phyloP scores from a whole-genome alignment of 495 filamentous ascomycete species.

The Annulohypoxylon bovei region DNA sequence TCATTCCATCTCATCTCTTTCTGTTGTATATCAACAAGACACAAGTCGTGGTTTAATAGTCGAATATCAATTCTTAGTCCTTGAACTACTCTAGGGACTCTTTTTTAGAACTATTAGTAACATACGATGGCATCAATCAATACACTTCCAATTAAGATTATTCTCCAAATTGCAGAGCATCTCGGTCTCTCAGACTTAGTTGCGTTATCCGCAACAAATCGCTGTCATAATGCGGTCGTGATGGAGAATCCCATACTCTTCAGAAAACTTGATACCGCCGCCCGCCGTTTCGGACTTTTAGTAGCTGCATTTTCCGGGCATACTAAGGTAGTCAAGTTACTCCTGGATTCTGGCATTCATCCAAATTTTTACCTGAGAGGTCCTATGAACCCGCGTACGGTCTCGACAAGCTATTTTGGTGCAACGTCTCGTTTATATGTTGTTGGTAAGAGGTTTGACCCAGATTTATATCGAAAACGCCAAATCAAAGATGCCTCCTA shows the following conservation, averaged over 20 bases:
- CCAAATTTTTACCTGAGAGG: constrained; percentile 15
- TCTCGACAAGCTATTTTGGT: no score
- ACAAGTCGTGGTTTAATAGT: not conserved
- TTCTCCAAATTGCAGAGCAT: not conserved
- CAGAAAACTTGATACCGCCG: not conserved
- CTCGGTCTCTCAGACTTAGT: constrained; percentile 4
- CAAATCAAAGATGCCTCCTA: not conserved
- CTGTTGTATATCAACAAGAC: not conserved
- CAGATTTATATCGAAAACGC: not conserved
- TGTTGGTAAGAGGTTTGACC: not conserved
- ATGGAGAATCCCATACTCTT: not conserved
- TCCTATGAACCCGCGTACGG: not conserved
- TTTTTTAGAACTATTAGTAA: not conserved
- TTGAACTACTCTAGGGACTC: not conserved
- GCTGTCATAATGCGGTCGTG: not conserved
- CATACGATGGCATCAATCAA: not conserved
- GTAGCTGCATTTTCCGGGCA: not conserved
- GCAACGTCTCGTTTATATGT: no score
- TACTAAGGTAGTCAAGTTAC: not conserved
- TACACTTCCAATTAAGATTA: not conserved
- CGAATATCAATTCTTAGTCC: not conserved
- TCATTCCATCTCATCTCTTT: not conserved
- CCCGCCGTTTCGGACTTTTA: not conserved
- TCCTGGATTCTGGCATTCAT: not conserved
- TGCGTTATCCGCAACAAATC: constrained; percentile 1